A percentile compares a stretch with the other conserved stretches of the same genome.
Conservation (phyloP, 331 rosid genomes). For the Phaseolus coccineus region DNA sequence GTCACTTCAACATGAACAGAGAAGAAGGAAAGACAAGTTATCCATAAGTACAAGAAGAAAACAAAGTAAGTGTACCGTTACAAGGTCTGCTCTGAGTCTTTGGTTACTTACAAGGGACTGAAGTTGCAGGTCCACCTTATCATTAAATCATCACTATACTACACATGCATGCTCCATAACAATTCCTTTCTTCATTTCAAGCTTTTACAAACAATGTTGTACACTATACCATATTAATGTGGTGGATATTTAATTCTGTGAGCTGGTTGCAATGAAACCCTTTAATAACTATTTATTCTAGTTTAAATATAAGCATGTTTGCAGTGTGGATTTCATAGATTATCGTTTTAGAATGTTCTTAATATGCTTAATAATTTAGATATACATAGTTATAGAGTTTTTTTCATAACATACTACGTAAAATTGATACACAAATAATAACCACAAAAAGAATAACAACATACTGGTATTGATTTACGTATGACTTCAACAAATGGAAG, state of each 20-base stretch:
- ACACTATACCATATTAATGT: background rate
- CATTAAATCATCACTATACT: constrained; percentile 26
- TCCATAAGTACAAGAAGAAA: background rate
- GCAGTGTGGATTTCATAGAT: background rate
- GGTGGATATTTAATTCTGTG: background rate
- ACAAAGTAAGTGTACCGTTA: too few relatives aligned
- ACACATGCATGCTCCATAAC: background rate
- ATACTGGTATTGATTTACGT: background rate
- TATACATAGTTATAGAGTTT: background rate
- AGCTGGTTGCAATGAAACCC: background rate
- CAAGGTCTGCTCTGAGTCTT: constrained; percentile 16
- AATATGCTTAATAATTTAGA: too few relatives aligned
- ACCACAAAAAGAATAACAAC: too few relatives aligned
- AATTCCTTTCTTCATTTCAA: background rate
- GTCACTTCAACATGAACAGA: constrained; percentile 42
- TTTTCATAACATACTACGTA: background rate
- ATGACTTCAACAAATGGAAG: background rate
- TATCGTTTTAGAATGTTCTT: background rate
- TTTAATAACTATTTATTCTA: background rate
- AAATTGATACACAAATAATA: background rate
- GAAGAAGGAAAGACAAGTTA: constrained; percentile 31
- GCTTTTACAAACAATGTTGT: background rate
- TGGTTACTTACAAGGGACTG: constrained; percentile 1
- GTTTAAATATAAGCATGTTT: background rate
- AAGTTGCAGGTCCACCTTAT: constrained; percentile 44